Conservation (phyloP, 2,329 filamentous ascomycete species). For the Camillea tinctor region DNA sequence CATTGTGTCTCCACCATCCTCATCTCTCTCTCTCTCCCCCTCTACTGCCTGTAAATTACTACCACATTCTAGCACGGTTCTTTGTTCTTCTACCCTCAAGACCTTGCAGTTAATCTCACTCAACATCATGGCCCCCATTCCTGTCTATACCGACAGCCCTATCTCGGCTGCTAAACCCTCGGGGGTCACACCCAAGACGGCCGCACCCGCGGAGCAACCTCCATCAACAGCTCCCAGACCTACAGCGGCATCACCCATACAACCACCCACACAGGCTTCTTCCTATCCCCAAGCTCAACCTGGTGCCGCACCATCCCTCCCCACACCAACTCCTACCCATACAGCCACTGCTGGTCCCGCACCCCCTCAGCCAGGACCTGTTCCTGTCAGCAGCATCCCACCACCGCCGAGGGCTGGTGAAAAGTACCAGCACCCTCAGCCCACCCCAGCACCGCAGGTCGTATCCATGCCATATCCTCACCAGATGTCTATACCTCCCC, state of each 20-base stretch:
- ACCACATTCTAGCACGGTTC: background rate
- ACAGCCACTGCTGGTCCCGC: conserved; percentile 42
- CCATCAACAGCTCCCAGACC: conserved; percentile 14
- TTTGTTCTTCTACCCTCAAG: background rate
- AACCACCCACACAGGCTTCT: conserved; percentile 29
- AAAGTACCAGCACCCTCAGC: conserved; percentile 37
- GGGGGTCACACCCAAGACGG: conserved; percentile 32
- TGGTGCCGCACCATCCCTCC: conserved; percentile 44
- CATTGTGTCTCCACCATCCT: too few relatives aligned
- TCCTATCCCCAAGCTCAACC: conserved; percentile 46
- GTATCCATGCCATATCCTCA: conserved; percentile 39
- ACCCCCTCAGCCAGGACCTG: conserved; percentile 57
- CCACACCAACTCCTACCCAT: conserved; percentile 42
- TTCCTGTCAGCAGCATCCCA: conserved; percentile 44
- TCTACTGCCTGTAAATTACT: background rate
- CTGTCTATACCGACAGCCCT: conserved; percentile 57
- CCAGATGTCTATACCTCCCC: conserved; percentile 53
- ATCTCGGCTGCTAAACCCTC: conserved; percentile 54
- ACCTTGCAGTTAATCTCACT: background rate
- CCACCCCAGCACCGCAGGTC: conserved; percentile 29
- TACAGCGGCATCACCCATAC: conserved; percentile 30
- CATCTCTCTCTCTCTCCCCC: background rate
- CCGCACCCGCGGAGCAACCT: conserved; percentile 3
- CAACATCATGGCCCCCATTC: conserved; percentile 62
- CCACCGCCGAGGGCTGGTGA: conserved; percentile 54